Conservation (phyloP, 305 asterid species). For the Rubia balearica region DNA sequence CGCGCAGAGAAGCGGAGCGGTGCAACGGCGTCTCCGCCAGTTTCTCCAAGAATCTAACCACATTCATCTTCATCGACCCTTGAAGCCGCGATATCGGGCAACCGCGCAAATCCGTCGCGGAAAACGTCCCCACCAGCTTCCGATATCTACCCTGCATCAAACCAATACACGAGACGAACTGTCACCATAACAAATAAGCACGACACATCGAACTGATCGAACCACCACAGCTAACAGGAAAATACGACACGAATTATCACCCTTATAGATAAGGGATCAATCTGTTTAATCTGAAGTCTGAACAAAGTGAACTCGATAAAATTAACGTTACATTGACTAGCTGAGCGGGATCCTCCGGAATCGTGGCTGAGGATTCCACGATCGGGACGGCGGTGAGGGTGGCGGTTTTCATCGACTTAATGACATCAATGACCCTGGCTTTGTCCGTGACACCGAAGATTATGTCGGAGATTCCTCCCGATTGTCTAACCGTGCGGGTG, state of each 20-base stretch:
- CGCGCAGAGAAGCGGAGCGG: conserved; percentile 42
- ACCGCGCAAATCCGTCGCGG: conserved; percentile 63
- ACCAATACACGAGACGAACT: neutral
- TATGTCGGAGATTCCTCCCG: conserved; percentile 39
- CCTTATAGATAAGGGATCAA: no score
- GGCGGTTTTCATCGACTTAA: conserved; percentile 58
- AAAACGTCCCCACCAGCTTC: conserved; percentile 70
- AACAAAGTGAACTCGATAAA: no score
- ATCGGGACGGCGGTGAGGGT: conserved; percentile 65
- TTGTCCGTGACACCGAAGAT: conserved; percentile 48
- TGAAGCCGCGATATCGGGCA: conserved; percentile 47
- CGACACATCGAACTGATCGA: no score
- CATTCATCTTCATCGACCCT: conserved; percentile 37
- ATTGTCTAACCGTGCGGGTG: conserved; percentile 28
- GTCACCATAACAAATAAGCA: neutral
- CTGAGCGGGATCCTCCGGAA: conserved; percentile 39
- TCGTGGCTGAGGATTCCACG: conserved; percentile 28
- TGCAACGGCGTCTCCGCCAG: conserved; percentile 36
- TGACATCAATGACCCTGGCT: conserved; percentile 53
- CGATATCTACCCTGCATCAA: conserved; percentile 45
- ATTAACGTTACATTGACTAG: conserved; percentile 37
- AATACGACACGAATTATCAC: no score
- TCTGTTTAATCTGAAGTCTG: no score
- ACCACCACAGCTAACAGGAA: no score
- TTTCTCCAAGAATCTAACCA: conserved; percentile 46